Conservation (phyloP, 179 eudicot genomes). For the Silene coronaria region DNA sequence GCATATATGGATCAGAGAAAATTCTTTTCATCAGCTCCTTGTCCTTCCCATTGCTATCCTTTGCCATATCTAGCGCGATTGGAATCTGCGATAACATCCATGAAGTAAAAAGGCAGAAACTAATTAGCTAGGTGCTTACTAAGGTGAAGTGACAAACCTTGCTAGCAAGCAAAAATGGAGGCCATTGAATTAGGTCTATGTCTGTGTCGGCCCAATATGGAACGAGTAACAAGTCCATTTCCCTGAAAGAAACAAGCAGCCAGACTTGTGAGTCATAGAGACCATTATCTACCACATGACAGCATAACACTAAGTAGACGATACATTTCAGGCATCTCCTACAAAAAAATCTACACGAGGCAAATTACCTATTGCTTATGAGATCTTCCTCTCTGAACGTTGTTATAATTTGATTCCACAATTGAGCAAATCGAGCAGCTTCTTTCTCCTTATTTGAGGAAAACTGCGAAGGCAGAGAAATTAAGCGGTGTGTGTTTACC, state of each 20-base stretch:
- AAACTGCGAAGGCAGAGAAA: slow-evolving; percentile 37
- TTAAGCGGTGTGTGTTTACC: background rate
- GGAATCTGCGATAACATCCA: slow-evolving; percentile 56
- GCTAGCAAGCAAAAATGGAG: slow-evolving; percentile 99
- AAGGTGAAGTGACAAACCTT: slow-evolving; percentile 48
- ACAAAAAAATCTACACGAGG: background rate
- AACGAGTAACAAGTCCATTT: slow-evolving; percentile 93
- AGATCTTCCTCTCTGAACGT: slow-evolving; percentile 98
- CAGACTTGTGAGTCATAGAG: background rate
- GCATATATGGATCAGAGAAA: slow-evolving; percentile 67
- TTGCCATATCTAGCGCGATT: slow-evolving; percentile 94
- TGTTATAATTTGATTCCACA: slow-evolving; percentile 92
- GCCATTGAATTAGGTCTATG: slow-evolving; percentile 88
- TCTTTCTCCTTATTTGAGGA: slow-evolving; percentile 67
- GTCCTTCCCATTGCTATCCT: slow-evolving; percentile 90
- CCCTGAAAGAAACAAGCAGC: slow-evolving; percentile 41
- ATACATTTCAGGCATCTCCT: background rate
- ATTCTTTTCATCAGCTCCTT: slow-evolving; percentile 79
- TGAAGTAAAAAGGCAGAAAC: background rate
- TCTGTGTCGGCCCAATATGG: slow-evolving; percentile 98
- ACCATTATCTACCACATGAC: background rate
- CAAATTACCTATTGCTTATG: slow-evolving; percentile 60
- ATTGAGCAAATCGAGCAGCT: slow-evolving; percentile 94
- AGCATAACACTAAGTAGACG: background rate
- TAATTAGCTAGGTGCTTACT: background rate